Base-by-base conservation (phyloP, 371 early-diverging fungal genomes). In the Apophysomyces variabilis region DNA sequence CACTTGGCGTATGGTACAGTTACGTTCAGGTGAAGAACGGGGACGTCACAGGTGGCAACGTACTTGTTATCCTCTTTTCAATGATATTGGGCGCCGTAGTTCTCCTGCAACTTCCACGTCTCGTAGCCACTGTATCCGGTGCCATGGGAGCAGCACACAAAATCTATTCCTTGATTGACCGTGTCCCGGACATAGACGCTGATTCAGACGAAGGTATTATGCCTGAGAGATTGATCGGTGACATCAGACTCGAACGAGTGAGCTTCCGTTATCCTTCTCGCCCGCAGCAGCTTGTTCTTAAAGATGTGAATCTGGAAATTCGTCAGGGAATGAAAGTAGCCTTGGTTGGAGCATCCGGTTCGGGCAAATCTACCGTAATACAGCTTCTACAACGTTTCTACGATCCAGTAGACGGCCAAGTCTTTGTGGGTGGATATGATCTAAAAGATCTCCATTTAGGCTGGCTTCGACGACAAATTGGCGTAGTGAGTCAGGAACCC, bases 231-330 rank as follows among this genome's bases (percentile, higher is more conserved):
- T 46, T 75, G 0, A 67, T 76, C 0, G 88, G 87, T 14, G 41
- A 65, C 11, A 72, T 88, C 7, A 75, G 68, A 38, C 77, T 90
- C 21, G 65, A 82, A 26, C 68, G 85, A 37, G 89, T 87, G n/a
- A 67, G 78, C 12, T 94, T 94, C 79, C 72, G 82, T 57, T 94
- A 95, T 72, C 95, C 95, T 6, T 81, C 86, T 41, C 85, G 94
- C 0, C 85, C 85, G 5, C 80, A 89, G 44, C 84, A 88, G 7
- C 58, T 69, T 64, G 87, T 89, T 61, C 88, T 89, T 73, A 82
- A 84, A 39, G 81, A 87, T 11, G 66, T 95, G 38, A 77, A 85
- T 63, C 71, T 93, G 44, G 71, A 74, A 21, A 80, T 93, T 41
- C 61, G 78, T 45, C 85, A 88, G 4, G 90, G 90, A 14, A 80